phyloP scores from a whole-genome alignment of 805 yeast species.

The Tetrapisispora arboricola region DNA sequence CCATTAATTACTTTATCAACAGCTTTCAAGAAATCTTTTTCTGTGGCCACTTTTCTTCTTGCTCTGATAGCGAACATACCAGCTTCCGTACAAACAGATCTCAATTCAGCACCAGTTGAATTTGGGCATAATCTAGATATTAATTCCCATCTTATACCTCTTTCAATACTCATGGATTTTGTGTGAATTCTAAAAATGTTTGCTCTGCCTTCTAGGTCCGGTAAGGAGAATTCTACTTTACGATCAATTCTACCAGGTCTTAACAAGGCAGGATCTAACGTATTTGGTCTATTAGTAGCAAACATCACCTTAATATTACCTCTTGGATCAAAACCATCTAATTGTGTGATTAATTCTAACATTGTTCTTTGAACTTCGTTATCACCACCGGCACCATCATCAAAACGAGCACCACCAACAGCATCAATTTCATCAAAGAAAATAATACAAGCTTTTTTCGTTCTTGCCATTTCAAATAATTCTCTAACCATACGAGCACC shows the following conservation, averaged over 20 bases:
- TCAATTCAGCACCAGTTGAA: slow-evolving; percentile 95
- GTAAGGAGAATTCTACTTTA: slow-evolving; percentile 92
- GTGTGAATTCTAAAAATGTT: slow-evolving; percentile 95
- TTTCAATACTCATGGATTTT: slow-evolving; percentile 94
- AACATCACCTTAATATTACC: slow-evolving; percentile 99
- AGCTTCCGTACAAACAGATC: slow-evolving; percentile 98
- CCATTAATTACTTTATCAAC: slow-evolving; percentile 99
- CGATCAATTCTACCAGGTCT: slow-evolving; percentile 99
- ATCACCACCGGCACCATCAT: slow-evolving; percentile 99
- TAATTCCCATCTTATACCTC: slow-evolving; percentile 97
- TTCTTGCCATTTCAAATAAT: slow-evolving; percentile 96
- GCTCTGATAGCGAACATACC: slow-evolving; percentile 99
- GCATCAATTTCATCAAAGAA: slow-evolving; percentile 99
- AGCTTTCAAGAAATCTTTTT: slow-evolving; percentile 93
- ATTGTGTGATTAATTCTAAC: slow-evolving; percentile 94
- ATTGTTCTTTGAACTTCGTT: slow-evolving; percentile 98
- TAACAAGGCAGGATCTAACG: slow-evolving; percentile 92
- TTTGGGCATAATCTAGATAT: slow-evolving; percentile 96
- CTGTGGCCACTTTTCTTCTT: slow-evolving; percentile 95
- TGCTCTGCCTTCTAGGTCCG: slow-evolving; percentile 96
- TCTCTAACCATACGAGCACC: slow-evolving; percentile 99
- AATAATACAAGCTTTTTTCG: slow-evolving; percentile 95
- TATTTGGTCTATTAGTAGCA: slow-evolving; percentile 97
- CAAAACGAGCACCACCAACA: slow-evolving; percentile 99
- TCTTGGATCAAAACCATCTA: slow-evolving; percentile 97